Evolutionary conservation across 2,329 filamentous ascomycete genomes (phyloP), one percentile per base, ranked within the genome.

Genomic region (Neobulgaria alba): DNA sequence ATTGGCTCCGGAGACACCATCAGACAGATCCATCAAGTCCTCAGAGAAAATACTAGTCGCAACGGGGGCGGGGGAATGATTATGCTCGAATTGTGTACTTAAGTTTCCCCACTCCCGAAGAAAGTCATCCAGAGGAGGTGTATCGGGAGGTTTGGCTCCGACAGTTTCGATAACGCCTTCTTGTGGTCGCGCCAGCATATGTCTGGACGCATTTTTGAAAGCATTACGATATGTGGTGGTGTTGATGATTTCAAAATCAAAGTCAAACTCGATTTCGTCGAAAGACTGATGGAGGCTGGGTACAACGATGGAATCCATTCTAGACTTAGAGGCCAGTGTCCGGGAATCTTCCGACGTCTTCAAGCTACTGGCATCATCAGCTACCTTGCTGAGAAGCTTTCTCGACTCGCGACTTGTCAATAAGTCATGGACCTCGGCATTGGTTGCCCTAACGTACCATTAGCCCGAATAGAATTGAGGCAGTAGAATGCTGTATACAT

Each of bases 231-330:
- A 35, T 8, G 19, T 19, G 5, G 33, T 19, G n/a, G 33, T 19
- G 12, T 35, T 16, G 12, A 35, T 19, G 16, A 35, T 10, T 20
- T 35, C 33, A 4, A 35, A 16, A n/a, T 35, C 33, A 35, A 35
- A 35, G 15, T 35, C 17, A n/a, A 35, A 35, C 3, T 35, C 33
- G 10, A 35, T 20, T 20, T 19, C 33, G 19, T 35, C 33, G 33
- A 35, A 35, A 8, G 17, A 16, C 4, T 15, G 20, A 19, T 35
- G 5, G n/a, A 19, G 33, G 20, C 33, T 21, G 14, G 18, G 17
- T 19, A 18, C 19, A 16, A 35, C 19, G n/a, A 5, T 33, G 5
- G 18, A 17, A 33, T 7, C 9, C 18, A 16, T 10, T 20, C 12
- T 10, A 10, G 20, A 12, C 19, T 19, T 19, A 4, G 8, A 16